Percentiles rank a stretch among this genome's conserved stretches.
Conservation (phyloP, 352 stramenopile genomes). For the Globisporangium megalacanthum region DNA sequence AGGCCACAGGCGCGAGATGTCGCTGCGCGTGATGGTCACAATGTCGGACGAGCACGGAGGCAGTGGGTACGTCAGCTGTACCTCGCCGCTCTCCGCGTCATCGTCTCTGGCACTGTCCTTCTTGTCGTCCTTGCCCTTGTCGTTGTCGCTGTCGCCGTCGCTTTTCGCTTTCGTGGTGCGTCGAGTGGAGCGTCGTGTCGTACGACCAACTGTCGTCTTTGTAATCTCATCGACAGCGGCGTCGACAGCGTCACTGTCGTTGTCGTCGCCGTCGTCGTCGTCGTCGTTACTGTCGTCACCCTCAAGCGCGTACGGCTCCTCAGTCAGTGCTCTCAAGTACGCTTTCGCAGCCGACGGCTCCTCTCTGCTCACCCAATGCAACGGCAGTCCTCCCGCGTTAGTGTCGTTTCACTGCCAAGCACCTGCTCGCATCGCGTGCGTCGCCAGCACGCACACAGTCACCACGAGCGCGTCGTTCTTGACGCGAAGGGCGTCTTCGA, state of each 20-base stretch:
- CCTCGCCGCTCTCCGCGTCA: slow-evolving; percentile 21
- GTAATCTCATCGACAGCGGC: not conserved
- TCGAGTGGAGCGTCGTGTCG: not conserved
- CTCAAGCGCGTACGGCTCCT: not conserved
- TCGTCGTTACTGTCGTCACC: not conserved
- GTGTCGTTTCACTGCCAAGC: not conserved
- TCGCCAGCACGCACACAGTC: not conserved
- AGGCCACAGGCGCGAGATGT: slow-evolving; percentile 54
- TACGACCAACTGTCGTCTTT: not conserved
- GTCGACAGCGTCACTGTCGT: not conserved
- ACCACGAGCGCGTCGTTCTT: slow-evolving; percentile 1
- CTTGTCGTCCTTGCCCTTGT: slow-evolving; percentile 1
- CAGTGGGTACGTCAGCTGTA: slow-evolving; percentile 62
- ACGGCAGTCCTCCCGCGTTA: not conserved
- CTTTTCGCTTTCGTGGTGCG: slow-evolving; percentile 3
- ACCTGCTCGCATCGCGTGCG: not conserved
- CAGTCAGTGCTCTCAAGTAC: not conserved
- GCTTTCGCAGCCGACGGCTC: not conserved
- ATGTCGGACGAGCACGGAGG: slow-evolving; percentile 68
- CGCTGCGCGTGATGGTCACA: slow-evolving; percentile 62
- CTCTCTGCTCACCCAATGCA: not conserved
- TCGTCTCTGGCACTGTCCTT: slow-evolving; percentile 27
- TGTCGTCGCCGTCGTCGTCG: not conserved
- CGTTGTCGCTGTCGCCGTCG: slow-evolving; percentile 5
- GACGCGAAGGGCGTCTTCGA: slow-evolving; percentile 17